Percentiles rank a stretch among this genome's conserved stretches.
These are phyloP conservation scores for Volvariella surrecta DNA, from an alignment of 1,284 basidiomycete species.

Conservation along the genomic window DNA sequence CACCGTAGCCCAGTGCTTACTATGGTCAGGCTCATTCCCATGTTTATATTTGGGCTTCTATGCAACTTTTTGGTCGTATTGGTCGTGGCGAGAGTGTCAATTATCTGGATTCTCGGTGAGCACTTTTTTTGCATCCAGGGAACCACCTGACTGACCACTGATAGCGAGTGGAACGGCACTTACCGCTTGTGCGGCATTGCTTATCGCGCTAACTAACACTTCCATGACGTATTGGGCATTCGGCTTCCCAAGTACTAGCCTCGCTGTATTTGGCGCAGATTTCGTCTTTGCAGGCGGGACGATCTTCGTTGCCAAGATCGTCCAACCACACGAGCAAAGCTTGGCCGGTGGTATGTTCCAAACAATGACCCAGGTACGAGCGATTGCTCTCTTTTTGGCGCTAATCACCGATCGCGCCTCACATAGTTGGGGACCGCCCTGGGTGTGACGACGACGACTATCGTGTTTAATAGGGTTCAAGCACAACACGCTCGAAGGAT, in stretches of 20 bases:
- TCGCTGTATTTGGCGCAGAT: constrained; percentile 72
- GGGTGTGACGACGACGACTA: constrained; percentile 68
- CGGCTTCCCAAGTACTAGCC: constrained; percentile 70
- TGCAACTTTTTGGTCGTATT: constrained; percentile 66
- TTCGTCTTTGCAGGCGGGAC: constrained; percentile 72
- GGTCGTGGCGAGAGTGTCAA: constrained; percentile 45
- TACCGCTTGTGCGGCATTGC: constrained; percentile 57
- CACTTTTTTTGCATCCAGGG: constrained; percentile 2
- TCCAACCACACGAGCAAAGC: constrained; percentile 67
- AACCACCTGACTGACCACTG: constrained; percentile 7
- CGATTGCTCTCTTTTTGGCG: constrained; percentile 1
- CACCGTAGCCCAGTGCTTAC: constrained; percentile 51
- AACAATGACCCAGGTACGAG: constrained; percentile 59
- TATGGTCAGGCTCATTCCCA: constrained; percentile 74
- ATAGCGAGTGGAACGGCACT: constrained; percentile 47
- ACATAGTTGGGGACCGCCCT: constrained; percentile 62
- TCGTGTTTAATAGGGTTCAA: constrained; percentile 57
- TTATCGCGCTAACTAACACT: constrained; percentile 67
- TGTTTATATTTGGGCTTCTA: constrained; percentile 59
- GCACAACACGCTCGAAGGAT: constrained; percentile 19
- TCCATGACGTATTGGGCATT: constrained; percentile 68
- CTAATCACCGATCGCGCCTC: background rate
- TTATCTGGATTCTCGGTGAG: constrained; percentile 50
- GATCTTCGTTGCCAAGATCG: constrained; percentile 70
- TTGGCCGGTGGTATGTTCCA: constrained; percentile 73